Evolutionary conservation across 306 rosid species (phyloP).

Genomic region (Pueraria montana): DNA sequence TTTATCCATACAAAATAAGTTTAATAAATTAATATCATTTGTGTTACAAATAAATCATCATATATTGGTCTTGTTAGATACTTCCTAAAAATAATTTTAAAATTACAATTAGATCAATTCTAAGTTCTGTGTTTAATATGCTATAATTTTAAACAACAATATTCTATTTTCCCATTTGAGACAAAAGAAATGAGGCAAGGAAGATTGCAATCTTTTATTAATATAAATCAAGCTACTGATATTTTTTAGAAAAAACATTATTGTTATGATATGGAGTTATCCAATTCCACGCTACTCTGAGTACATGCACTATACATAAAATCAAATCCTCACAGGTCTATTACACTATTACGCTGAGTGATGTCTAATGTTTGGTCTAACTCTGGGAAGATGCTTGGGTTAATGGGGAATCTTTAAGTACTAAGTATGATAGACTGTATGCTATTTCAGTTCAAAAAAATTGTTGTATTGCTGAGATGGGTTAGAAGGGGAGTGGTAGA

Average conservation of each 20-base stretch:
- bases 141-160: neutral
- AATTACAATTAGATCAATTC: neutral
- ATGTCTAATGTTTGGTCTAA: too few relatives aligned
- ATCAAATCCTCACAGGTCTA: too few relatives aligned
- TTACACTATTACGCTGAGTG: too few relatives aligned
- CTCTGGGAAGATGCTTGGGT: too few relatives aligned
- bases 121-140: neutral
- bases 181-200: neutral
- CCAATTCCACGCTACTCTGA: neutral
- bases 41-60: neutral
- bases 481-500: too few relatives aligned
- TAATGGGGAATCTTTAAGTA: too few relatives aligned
- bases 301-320: too few relatives aligned
- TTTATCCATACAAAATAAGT: too few relatives aligned
- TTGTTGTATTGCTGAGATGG: too few relatives aligned
- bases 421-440: too few relatives aligned
- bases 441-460: too few relatives aligned
- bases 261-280: neutral
- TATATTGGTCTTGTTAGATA: neutral
- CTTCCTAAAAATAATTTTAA: neutral
- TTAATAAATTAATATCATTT: too few relatives aligned
- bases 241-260: neutral
- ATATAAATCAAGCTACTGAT: neutral
- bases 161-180: neutral
- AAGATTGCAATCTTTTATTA: neutral